Conservation (phyloP, 2,329 filamentous ascomycete species). For the Sclerotinia subarctica region DNA sequence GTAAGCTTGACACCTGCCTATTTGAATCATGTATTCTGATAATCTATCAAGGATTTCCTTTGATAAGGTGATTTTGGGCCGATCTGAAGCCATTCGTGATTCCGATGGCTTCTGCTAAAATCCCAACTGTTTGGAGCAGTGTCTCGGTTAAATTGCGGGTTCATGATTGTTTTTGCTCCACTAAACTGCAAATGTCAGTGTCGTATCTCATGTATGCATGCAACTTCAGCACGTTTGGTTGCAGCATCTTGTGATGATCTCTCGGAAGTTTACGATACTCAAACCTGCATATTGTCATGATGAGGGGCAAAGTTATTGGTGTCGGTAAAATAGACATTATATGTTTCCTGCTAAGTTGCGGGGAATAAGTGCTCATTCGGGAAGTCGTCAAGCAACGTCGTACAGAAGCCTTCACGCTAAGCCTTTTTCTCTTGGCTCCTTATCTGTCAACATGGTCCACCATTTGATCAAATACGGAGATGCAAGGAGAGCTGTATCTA, state of each 20-base stretch:
- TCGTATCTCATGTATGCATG: background rate
- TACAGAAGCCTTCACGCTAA: background rate
- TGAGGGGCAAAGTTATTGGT: background rate
- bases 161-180: background rate
- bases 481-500: background rate
- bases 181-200: background rate
- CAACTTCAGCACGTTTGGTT: background rate
- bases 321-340: background rate
- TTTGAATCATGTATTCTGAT: background rate
- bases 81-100: background rate
- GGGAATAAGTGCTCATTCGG: background rate
- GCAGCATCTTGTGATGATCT: background rate
- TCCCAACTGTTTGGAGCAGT: background rate
- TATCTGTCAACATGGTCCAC: background rate
- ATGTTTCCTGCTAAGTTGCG: background rate
- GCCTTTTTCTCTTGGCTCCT: background rate
- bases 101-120: background rate
- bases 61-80: background rate
- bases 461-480: background rate
- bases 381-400: background rate
- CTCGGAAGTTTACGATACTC: background rate
- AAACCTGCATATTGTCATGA: background rate
- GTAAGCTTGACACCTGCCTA: constrained; percentile 4
- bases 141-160: background rate
- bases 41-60: background rate